Conservation (phyloP, 1,284 basidiomycete species). For the Moesziomyces parantarcticus region DNA sequence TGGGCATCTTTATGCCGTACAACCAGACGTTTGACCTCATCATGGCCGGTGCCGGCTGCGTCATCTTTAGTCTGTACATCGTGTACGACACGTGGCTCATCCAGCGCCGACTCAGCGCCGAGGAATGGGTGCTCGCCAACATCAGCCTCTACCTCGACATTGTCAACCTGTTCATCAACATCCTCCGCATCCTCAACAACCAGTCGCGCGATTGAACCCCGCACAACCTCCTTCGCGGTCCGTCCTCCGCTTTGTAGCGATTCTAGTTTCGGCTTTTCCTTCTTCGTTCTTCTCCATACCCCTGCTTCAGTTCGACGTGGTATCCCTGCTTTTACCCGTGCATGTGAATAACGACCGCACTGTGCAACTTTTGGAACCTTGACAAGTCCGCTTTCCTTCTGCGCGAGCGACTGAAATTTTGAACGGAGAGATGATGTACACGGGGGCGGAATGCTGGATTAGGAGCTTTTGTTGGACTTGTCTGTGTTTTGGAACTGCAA, state of each 20-base stretch:
- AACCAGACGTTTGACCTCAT: constrained; percentile 79
- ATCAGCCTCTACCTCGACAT: constrained; percentile 78
- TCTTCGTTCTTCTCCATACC: too few species aligned
- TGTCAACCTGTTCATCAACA: constrained; percentile 79
- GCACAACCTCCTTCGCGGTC: too few species aligned
- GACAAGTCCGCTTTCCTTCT: too few species aligned
- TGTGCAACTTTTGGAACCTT: too few species aligned
- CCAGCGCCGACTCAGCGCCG: constrained; percentile 79
- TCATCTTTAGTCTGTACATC: constrained; percentile 77
- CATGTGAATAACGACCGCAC: too few species aligned
- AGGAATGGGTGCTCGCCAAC: constrained; percentile 86
- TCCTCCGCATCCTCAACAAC: constrained; percentile 70
- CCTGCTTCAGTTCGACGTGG: too few species aligned
- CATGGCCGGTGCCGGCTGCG: constrained; percentile 79
- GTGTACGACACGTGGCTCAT: constrained; percentile 85
- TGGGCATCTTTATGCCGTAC: constrained; percentile 84
- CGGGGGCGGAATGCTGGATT: neutral
- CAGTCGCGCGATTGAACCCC: constrained; percentile 23
- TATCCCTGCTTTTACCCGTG: too few species aligned
- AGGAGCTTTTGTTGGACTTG: neutral
- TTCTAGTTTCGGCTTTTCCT: too few species aligned
- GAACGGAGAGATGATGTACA: neutral
- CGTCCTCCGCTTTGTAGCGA: too few species aligned
- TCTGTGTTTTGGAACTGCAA: neutral
- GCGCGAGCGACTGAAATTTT: too few species aligned